These are phyloP conservation scores for Vanrija sp. DNA, from an alignment of 1,284 basidiomycete species.

Conservation along the genomic window DNA sequence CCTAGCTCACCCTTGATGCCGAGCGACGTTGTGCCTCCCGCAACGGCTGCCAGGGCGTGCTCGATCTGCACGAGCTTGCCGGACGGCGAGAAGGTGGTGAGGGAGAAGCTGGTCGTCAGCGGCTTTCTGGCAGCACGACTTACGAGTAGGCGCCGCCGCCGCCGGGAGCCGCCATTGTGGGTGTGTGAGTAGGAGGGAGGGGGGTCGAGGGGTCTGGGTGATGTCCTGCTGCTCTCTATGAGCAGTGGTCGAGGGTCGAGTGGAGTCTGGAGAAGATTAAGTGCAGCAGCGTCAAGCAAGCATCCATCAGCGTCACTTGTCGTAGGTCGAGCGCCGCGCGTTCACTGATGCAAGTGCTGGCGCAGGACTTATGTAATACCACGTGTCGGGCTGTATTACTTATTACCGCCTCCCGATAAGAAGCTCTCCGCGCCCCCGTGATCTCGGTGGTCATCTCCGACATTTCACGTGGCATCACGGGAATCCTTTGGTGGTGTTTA, in stretches of 20 bases:
- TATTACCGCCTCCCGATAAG: neutral
- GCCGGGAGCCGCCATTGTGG: constrained; percentile 48
- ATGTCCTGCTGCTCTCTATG: too few relatives aligned
- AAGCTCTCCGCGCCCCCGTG: too few relatives aligned
- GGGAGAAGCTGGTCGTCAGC: constrained; percentile 71
- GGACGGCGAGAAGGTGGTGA: constrained; percentile 98
- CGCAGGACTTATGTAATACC: too few relatives aligned
- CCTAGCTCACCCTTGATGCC: constrained; percentile 89
- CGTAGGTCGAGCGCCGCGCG: too few relatives aligned
- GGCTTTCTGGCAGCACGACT: constrained; percentile 12
- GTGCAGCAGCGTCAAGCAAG: too few relatives aligned
- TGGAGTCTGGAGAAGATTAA: too few relatives aligned
- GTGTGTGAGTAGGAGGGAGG: neutral
- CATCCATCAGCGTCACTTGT: too few relatives aligned
- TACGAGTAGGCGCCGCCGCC: constrained; percentile 51
- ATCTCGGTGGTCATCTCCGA: neutral
- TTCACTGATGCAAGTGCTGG: too few relatives aligned
- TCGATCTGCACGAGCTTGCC: constrained; percentile 99
- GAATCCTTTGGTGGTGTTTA: too few relatives aligned
- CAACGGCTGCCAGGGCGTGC: constrained; percentile 95
- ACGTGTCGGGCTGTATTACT: neutral
- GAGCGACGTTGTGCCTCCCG: constrained; percentile 92
- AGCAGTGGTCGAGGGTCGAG: too few relatives aligned
- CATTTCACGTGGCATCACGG: neutral
- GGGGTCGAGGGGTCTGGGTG: neutral